phyloP scores from a whole-genome alignment of 2,329 filamentous ascomycete species.

The Colletotrichum eremochloae region DNA sequence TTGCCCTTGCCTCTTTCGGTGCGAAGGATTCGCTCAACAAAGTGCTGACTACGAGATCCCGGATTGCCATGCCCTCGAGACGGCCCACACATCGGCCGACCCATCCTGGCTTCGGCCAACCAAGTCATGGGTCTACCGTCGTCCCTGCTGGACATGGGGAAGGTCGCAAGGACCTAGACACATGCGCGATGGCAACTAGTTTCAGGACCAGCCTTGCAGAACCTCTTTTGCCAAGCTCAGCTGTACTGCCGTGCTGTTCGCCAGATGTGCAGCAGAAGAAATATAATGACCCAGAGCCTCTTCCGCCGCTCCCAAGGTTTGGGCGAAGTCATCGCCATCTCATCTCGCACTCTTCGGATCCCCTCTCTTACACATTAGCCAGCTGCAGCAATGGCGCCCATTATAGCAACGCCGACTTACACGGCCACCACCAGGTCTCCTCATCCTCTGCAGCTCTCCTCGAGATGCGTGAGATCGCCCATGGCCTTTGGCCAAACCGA shows the following conservation, averaged over 20 bases:
- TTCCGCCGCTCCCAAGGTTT: background rate
- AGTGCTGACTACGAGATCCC: slow-evolving; percentile 19
- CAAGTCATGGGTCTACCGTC: slow-evolving; percentile 7
- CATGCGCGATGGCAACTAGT: slow-evolving; percentile 31
- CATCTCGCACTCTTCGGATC: slow-evolving; percentile 5
- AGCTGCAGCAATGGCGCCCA: slow-evolving; percentile 26
- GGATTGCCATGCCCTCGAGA: slow-evolving; percentile 31
- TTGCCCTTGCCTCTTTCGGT: slow-evolving; percentile 2
- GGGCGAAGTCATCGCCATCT: too few relatives aligned
- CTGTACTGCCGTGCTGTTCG: background rate
- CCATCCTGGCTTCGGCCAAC: slow-evolving; percentile 18
- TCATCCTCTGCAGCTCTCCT: slow-evolving; percentile 29
- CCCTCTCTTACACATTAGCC: background rate
- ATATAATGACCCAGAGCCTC: slow-evolving; percentile 17
- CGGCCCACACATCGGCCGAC: slow-evolving; percentile 16
- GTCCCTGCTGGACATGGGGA: slow-evolving; percentile 17
- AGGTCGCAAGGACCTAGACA: slow-evolving; percentile 31
- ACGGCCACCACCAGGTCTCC: slow-evolving; percentile 7
- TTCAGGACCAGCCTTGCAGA: slow-evolving; percentile 26
- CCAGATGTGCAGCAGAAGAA: slow-evolving; percentile 3
- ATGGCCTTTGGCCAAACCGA: slow-evolving; percentile 28
- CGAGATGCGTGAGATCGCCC: slow-evolving; percentile 20
- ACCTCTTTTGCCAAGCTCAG: slow-evolving; percentile 1
- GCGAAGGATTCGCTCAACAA: background rate
- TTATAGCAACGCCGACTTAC: slow-evolving; percentile 30